phyloP scores from a whole-genome alignment of 306 rosid genomes.

The Pyrus bretschneideri region DNA sequence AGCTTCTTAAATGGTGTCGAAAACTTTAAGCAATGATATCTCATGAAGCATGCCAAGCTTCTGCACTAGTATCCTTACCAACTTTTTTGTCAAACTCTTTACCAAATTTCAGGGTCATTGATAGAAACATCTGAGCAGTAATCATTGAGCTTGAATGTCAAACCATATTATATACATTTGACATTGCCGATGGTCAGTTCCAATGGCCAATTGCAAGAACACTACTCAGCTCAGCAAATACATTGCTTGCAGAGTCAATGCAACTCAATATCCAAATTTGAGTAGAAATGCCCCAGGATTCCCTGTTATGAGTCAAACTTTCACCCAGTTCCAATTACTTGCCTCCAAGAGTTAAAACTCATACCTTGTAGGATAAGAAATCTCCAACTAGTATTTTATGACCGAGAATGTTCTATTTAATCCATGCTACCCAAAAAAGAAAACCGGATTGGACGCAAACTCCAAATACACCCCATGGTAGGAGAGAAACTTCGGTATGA shows the following conservation, averaged over 20 bases:
- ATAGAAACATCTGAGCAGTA: not conserved
- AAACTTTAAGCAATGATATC: not conserved
- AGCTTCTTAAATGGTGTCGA: not conserved
- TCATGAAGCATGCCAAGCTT: not conserved
- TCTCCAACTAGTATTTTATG: not conserved
- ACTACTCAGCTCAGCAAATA: no score
- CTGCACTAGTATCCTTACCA: not conserved
- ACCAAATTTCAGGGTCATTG: not conserved
- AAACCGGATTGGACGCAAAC: not conserved
- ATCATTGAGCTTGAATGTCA: not conserved
- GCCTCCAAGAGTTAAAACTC: not conserved
- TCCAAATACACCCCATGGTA: not conserved
- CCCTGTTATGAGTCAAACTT: not conserved
- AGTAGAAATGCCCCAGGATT: not conserved
- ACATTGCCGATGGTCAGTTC: not conserved
- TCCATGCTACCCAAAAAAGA: not conserved
- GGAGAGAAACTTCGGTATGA: not conserved
- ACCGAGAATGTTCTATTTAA: not conserved
- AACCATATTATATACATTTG: not conserved
- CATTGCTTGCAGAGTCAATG: not conserved
- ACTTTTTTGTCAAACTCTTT: not conserved
- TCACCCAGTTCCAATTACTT: not conserved
- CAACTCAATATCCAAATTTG: not conserved
- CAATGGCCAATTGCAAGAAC: not conserved
- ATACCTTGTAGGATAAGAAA: not conserved